Evolutionary conservation across 2,329 filamentous ascomycete species (phyloP).

Genomic region (Diplocarpon rosae): DNA sequence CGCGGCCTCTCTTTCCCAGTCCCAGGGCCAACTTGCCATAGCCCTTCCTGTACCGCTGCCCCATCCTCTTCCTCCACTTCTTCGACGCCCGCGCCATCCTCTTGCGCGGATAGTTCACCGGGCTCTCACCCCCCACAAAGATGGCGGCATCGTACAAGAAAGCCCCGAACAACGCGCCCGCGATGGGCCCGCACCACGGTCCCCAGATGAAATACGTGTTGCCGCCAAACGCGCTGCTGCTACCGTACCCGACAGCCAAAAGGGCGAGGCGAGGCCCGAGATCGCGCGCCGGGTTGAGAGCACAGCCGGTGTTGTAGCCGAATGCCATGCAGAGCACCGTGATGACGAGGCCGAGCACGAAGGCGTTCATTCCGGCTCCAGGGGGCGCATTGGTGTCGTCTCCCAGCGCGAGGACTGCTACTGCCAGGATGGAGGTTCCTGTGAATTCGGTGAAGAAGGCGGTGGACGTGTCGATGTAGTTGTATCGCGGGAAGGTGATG

Average conservation of each 20-base stretch:
- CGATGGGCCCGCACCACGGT: conserved; percentile 30
- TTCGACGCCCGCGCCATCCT: conserved; percentile 30
- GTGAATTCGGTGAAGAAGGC: conserved; percentile 39
- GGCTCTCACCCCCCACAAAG: conserved; percentile 39
- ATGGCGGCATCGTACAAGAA: conserved; percentile 41
- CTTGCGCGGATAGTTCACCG: conserved; percentile 38
- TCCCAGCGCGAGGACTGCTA: conserved; percentile 34
- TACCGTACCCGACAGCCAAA: conserved; percentile 34
- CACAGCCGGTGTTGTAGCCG: conserved; percentile 36
- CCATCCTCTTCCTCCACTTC: conserved; percentile 33
- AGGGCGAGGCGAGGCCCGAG: conserved; percentile 38
- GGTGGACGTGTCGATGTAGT: conserved; percentile 29
- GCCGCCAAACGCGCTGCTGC: conserved; percentile 28
- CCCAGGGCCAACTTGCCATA: not conserved
- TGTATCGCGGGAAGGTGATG: conserved; percentile 33
- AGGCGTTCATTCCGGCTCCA: conserved; percentile 39
- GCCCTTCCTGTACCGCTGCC: conserved; percentile 10
- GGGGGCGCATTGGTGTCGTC: conserved; percentile 37
- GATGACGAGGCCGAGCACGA: conserved; percentile 36
- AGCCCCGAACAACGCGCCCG: conserved; percentile 32
- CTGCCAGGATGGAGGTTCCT: conserved; percentile 31
- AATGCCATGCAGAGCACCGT: conserved; percentile 30
- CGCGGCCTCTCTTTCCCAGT: not conserved
- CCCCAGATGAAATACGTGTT: conserved; percentile 34
- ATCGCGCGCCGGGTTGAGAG: conserved; percentile 39